phyloP scores from a whole-genome alignment of 2,329 filamentous ascomycete genomes.

The Clarireedia monteithiana region DNA sequence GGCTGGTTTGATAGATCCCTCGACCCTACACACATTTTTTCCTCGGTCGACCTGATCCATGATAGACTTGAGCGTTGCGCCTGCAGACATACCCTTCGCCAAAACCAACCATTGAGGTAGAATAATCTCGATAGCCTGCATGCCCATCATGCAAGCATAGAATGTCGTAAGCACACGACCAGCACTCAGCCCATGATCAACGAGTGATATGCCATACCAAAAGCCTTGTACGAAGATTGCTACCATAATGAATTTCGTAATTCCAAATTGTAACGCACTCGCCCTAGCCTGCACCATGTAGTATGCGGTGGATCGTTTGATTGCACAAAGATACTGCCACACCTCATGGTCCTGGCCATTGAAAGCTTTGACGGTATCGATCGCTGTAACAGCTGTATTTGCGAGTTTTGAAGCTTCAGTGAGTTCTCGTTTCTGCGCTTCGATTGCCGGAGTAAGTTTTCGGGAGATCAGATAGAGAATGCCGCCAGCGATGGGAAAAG shows the following conservation, averaged over 20 bases:
- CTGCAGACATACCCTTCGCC: constrained; percentile 72
- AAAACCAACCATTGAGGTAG: constrained; percentile 71
- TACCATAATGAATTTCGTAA: constrained; percentile 66
- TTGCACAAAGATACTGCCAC: constrained; percentile 52
- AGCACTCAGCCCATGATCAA: constrained; percentile 47
- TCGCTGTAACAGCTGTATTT: constrained; percentile 61
- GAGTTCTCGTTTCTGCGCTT: constrained; percentile 59
- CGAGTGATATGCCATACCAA: constrained; percentile 72
- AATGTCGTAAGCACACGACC: constrained; percentile 76
- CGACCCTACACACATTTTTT: constrained; percentile 25
- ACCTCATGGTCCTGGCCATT: constrained; percentile 67
- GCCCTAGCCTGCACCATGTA: constrained; percentile 63
- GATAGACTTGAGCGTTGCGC: constrained; percentile 49
- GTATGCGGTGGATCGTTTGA: constrained; percentile 49
- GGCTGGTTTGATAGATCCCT: constrained; percentile 29
- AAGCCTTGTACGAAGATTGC: constrained; percentile 83
- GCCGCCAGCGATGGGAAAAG: constrained; percentile 58
- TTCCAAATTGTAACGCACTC: constrained; percentile 64
- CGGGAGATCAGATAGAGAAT: constrained; percentile 53
- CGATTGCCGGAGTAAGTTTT: constrained; percentile 57
- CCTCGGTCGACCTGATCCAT: constrained; percentile 29
- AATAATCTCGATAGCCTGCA: constrained; percentile 66
- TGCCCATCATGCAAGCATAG: constrained; percentile 69
- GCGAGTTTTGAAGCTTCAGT: constrained; percentile 63
- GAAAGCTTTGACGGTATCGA: constrained; percentile 82